phyloP scores from a whole-genome alignment of 176 grass and related monocot genomes.

The Thalia dealbata region DNA sequence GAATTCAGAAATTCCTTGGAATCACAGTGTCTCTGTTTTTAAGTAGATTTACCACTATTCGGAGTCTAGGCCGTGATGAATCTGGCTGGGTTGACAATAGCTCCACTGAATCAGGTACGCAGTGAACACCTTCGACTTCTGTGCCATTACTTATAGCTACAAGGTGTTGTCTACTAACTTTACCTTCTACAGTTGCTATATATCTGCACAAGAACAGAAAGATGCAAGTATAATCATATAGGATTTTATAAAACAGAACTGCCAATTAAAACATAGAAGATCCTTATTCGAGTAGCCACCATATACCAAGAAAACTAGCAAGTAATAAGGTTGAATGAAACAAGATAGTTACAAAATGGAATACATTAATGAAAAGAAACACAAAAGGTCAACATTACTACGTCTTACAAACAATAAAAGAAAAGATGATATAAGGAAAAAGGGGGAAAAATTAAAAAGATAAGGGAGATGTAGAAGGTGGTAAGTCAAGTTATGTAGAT shows the following conservation, averaged over 20 bases:
- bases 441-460: background rate
- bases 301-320: background rate
- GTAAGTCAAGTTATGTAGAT: background rate
- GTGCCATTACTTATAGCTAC: constrained; percentile 74
- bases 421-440: background rate
- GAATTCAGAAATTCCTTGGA: background rate
- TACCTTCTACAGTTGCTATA: constrained; percentile 68
- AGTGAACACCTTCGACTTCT: constrained; percentile 63
- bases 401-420: too few relatives aligned
- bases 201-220: constrained; percentile 43
- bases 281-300: background rate
- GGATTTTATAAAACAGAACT: background rate
- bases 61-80: constrained; percentile 53
- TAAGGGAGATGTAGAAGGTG: background rate
- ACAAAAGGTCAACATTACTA: too few relatives aligned
- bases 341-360: background rate
- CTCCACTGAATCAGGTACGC: constrained; percentile 80
- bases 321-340: background rate
- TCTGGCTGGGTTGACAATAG: constrained; percentile 47
- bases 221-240: background rate
- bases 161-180: constrained; percentile 60
- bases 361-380: constrained; percentile 6
- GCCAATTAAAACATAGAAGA: background rate
- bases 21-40: constrained; percentile 12
- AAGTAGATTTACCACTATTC: constrained; percentile 61